Base-by-base conservation (phyloP, 208 protist species). In the Trypanosoma caninum region DNA sequence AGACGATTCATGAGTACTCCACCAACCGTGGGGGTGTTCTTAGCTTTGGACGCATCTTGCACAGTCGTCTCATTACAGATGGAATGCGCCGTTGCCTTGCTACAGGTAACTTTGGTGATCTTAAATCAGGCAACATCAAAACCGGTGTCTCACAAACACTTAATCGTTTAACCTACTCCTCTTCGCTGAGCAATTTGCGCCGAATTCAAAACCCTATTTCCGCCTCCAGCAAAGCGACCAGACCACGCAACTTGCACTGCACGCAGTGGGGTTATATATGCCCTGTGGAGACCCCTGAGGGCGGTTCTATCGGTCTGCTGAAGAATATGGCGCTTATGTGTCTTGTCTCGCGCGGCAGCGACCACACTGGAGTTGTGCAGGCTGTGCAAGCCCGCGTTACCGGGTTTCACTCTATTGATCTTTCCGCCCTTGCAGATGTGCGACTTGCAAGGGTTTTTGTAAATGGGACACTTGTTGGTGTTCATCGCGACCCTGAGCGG, bases 201-300 rank as follows among this genome's bases (percentile, higher is more conserved):
- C 86, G 98, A 50, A 82, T 99, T 27, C 99, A 99, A 69, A 98
- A 98, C 38, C 98, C 98, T n/a, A 95, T 99, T 37, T 97, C 84
- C 47, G 69, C 67, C 35, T 76, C 52, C 13, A 89, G 92, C 52
- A 99, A 99, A 66, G 63, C 97, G 8, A 91, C 94, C 25, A 78
- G 84, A 59, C 98, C 97, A 22, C 87, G 97, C 28, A 93, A 97
- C 78, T 82, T 99, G 25, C 97, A 99, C 77, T 98, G 97, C 77
- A 98, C 96, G 23, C 97, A 98, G 63, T 99, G 96, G 97, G 97
- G 93, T 46, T 91, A 98, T 23, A 80, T 98, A 9, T 99, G 97
- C 80, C 97, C 97, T 18, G 88, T 91, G 3, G 97, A 99, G 68
- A 99, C 97, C 8, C 96, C 96, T 18, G 96, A 99, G 76, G 97